Base-by-base conservation (phyloP, 768 basidiomycete species). In the Daedalea quercina region DNA sequence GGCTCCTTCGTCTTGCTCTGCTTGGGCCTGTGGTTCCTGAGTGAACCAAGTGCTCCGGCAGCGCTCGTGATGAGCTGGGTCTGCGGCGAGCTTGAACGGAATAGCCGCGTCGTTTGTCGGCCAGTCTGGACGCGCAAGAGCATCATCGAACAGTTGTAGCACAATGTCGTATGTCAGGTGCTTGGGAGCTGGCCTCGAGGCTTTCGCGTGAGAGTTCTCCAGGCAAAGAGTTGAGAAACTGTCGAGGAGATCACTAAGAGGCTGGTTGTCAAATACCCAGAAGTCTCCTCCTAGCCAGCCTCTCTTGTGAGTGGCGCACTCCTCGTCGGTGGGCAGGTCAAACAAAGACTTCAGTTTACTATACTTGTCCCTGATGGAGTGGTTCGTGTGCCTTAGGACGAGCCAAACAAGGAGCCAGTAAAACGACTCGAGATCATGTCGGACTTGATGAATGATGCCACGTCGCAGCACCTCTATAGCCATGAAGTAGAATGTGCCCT, bases 401-500 rank as follows among this genome's bases (percentile, higher is more conserved):
- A 53, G 20, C 55, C 55, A 56, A 3, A 56, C 11, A 3, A 53
- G 13, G 34, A 53, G 24, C 52, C 52, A 53, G 23, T 47, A 53
- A 45, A 53, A 53, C 1, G 52, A 53, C 19, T 53, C 52, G 2
- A 53, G 35, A 19, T 58, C 54, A 26, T 58, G 57, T 2, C 44
- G 50, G 1, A 19, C 26, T 24, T 31, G 9, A 51, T 53, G 44
- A 35, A 47, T 33, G n/a, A 20, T 6, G 4, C 15, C 33, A 8
- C 40, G 17, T 25, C 47, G 19, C 28, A 54, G 24, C 2, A 54
- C 6, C 15, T 28, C 35, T 15, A 54, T 17, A 13, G 46, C 47
- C 47, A 54, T 49, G 47, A 54, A 54, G 41, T 33, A 26, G n/a
- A 7, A 24, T 12, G 46, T 54, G 9, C 47, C 46, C 46, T 54